A percentile compares a stretch with the other conserved stretches of the same genome.
Conservation (phyloP, 306 rosid species). For the Amphicarpaea edgeworthii region DNA sequence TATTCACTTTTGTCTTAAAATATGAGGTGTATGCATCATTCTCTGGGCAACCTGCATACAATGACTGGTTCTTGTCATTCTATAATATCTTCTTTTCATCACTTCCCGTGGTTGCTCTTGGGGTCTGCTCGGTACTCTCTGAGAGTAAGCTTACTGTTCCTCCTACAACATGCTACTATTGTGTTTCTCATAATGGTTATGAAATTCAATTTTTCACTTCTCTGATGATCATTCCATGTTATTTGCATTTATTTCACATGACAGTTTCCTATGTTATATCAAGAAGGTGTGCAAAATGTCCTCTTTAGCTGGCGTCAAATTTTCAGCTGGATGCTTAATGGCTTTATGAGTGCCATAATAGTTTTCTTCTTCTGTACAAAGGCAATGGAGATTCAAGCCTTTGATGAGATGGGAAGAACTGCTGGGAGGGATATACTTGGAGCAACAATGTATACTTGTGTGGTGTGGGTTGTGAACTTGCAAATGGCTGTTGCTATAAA, state of each 20-base stretch:
- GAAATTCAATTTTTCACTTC: constrained; percentile 26
- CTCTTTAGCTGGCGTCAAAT: constrained; percentile 95
- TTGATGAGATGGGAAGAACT: constrained; percentile 71
- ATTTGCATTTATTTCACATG: constrained; percentile 47
- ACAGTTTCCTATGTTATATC: constrained; percentile 95
- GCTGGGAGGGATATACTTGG: constrained; percentile 88
- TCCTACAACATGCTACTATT: neutral
- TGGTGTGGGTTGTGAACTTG: constrained; percentile 95
- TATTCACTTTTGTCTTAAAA: constrained; percentile 47
- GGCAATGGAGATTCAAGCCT: constrained; percentile 73
- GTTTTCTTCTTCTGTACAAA: constrained; percentile 84
- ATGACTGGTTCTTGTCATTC: constrained; percentile 94
- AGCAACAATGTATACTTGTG: constrained; percentile 80
- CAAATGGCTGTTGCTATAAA: constrained; percentile 86
- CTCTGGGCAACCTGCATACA: constrained; percentile 87
- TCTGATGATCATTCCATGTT: constrained; percentile 37
- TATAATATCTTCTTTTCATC: constrained; percentile 90
- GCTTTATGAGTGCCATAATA: constrained; percentile 67
- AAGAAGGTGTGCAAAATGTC: constrained; percentile 91
- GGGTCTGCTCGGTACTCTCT: constrained; percentile 86
- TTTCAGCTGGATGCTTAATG: constrained; percentile 90
- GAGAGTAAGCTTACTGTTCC: constrained; percentile 57
- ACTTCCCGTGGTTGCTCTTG: constrained; percentile 89
- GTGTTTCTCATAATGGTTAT: constrained; percentile 27
- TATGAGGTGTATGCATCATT: constrained; percentile 87